phyloP scores from a whole-genome alignment of 768 basidiomycete genomes.

The Boletellus sp. region DNA sequence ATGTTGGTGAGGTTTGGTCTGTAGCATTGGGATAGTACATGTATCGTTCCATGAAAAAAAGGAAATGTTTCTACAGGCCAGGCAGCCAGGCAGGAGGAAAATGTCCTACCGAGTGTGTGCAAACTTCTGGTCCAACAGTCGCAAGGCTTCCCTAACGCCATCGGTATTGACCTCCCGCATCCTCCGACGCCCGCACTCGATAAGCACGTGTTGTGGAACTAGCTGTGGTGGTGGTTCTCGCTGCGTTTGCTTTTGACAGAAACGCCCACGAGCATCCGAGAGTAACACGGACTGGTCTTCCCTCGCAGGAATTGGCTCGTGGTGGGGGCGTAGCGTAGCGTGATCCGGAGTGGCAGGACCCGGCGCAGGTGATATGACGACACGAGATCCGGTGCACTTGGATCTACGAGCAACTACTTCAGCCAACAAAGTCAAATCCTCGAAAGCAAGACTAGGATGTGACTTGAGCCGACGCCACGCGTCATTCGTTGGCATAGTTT shows the following conservation, averaged over 20 bases:
- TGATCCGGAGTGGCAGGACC: constrained; percentile 50
- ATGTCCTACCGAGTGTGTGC: constrained; percentile 32
- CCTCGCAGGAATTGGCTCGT: constrained; percentile 5
- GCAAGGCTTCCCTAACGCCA: constrained; percentile 71
- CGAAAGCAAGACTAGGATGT: constrained; percentile 85
- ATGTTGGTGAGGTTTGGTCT: neutral
- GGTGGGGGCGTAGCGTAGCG: constrained; percentile 8
- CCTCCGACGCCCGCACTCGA: constrained; percentile 58
- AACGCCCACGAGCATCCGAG: constrained; percentile 53
- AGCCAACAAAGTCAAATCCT: constrained; percentile 78
- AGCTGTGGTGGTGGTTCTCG: constrained; percentile 46
- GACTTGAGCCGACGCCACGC: constrained; percentile 84
- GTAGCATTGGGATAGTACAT: constrained; percentile 7
- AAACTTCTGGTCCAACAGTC: constrained; percentile 66
- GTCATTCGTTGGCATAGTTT: constrained; percentile 73
- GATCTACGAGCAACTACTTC: constrained; percentile 85
- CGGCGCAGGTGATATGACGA: constrained; percentile 54
- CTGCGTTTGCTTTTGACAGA: constrained; percentile 42
- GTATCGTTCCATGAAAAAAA: neutral
- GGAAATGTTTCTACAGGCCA: neutral
- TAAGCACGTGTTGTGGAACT: constrained; percentile 57
- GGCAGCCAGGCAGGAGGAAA: neutral
- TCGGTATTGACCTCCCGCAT: constrained; percentile 68
- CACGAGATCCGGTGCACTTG: constrained; percentile 67
- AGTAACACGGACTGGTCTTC: constrained; percentile 42